phyloP scores from a whole-genome alignment of 2,329 filamentous ascomycete genomes.

The Podosphaera fusca region DNA sequence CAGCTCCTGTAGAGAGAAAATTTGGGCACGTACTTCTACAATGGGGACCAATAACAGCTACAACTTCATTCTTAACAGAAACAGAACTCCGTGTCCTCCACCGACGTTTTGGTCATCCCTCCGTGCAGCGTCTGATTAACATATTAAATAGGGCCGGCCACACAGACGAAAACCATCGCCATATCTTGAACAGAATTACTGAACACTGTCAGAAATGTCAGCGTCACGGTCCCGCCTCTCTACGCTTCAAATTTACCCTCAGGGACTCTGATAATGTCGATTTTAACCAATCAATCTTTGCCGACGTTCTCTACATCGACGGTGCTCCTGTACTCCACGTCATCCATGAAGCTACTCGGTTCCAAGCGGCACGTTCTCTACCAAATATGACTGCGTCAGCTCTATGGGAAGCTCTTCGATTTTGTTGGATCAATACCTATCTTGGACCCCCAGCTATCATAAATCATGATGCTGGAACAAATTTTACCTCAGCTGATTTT shows the following conservation, averaged over 20 bases:
- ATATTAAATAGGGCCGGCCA: not conserved
- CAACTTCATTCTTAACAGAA: not conserved
- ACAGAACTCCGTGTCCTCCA: not conserved
- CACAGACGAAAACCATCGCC: not conserved
- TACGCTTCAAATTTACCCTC: slow-evolving; percentile 1
- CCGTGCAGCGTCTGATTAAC: not conserved
- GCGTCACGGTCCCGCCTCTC: not conserved
- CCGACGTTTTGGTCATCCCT: not conserved
- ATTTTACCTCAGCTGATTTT: not conserved
- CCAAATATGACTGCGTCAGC: not conserved
- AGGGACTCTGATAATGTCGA: not conserved
- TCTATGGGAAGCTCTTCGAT: too few relatives aligned
- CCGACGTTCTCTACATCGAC: slow-evolving; percentile 2
- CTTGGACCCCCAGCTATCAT: not conserved
- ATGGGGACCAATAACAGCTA: not conserved
- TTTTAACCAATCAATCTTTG: slow-evolving; percentile 2
- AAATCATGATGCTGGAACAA: not conserved
- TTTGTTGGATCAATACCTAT: not conserved
- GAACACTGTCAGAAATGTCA: not conserved
- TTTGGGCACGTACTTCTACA: not conserved
- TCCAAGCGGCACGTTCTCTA: slow-evolving; percentile 1
- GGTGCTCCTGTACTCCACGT: not conserved
- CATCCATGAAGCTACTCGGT: slow-evolving; percentile 1
- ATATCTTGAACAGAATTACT: not conserved
- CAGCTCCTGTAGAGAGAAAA: not conserved